Conservation (phyloP, 1,139 yeast genomes). For the Candida sp. region DNA sequence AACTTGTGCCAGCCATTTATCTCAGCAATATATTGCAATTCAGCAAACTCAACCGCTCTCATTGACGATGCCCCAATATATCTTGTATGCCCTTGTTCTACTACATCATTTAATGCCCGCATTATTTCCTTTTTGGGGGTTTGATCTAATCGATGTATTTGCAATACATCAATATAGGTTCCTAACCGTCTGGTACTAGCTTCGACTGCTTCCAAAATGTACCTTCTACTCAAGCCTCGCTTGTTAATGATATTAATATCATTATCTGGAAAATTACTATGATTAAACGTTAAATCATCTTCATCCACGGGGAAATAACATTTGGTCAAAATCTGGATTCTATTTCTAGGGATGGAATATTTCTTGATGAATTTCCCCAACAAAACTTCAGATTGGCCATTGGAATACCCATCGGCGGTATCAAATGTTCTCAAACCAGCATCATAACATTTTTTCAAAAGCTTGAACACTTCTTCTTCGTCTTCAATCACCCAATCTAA, state of each 20-base stretch:
- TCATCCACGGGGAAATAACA: conserved; percentile 23
- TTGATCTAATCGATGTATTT: conserved; percentile 49
- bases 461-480: conserved; percentile 19
- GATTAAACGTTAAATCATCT: conserved; percentile 14
- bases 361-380: conserved; percentile 21
- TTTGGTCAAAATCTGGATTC: conserved; percentile 40
- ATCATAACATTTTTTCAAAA: conserved; percentile 48
- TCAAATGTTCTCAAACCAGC: conserved; percentile 45
- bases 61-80: conserved; percentile 62
- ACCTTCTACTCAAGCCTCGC: conserved; percentile 42
- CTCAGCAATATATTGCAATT: conserved; percentile 52
- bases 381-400: conserved; percentile 20
- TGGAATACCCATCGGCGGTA: conserved; percentile 26
- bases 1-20: conserved; percentile 51
- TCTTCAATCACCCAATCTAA: conserved; percentile 45
- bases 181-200: conserved; percentile 50
- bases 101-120: conserved; percentile 52
- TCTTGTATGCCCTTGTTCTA: conserved; percentile 44
- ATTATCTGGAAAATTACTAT: conserved; percentile 3
- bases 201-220: conserved; percentile 49
- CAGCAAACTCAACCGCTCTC: conserved; percentile 46
- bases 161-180: conserved; percentile 46
- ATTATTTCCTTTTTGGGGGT: conserved; percentile 49
- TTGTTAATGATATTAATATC: conserved; percentile 14
- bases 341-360: conserved; percentile 21